Evolutionary conservation across 768 basidiomycete species (phyloP), one percentile per base, ranked within the genome.

Genomic region (Naganishia vishniacii): DNA sequence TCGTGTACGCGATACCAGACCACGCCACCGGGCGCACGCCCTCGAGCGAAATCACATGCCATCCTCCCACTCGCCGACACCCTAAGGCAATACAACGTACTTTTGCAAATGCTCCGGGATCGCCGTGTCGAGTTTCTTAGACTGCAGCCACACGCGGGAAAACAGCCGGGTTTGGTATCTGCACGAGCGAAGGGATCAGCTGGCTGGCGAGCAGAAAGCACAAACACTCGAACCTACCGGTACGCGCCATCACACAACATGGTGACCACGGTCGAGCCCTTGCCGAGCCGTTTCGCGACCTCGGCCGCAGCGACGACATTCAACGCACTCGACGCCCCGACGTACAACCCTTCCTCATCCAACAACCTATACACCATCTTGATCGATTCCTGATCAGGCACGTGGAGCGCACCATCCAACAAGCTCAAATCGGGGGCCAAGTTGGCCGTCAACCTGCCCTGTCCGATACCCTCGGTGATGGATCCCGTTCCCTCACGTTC

Each of bases 201-300:
- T 18, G 49, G 20, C 29, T 20, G 9, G 18, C 0, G 51, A 2
- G 47, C 15, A 40, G 28, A 42, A 8, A 23, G n/a, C n/a, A n/a
- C n/a, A 32, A 25, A 28, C 16, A 26, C 23, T 4, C 11, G 8
- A 13, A 71, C 79, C 65, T 45, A 95, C 73, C 95, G 84, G 73
- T 98, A 94, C 47, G 95, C 95, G 7, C 94, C 95, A 73, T 99
- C 95, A 76, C 88, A 90, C 41, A 99, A 79, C 59, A 97, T 82
- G 4, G 95, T 99, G 1, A 85, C 91, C 29, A 98, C 81, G 16
- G 82, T 89, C 46, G 66, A 73, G 83, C 93, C 93, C 81, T 85
- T 87, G 18, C 90, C 93, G 1, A 97, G 81, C 71, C 85, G 86
- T 68, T 83, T 81, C 1, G 91, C 93, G 23, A 98, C 82, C 73